Percentiles rank a stretch among this genome's conserved stretches.
phyloP scores from a whole-genome alignment of 176 grass and related monocot species.

The Themeda triandra region DNA sequence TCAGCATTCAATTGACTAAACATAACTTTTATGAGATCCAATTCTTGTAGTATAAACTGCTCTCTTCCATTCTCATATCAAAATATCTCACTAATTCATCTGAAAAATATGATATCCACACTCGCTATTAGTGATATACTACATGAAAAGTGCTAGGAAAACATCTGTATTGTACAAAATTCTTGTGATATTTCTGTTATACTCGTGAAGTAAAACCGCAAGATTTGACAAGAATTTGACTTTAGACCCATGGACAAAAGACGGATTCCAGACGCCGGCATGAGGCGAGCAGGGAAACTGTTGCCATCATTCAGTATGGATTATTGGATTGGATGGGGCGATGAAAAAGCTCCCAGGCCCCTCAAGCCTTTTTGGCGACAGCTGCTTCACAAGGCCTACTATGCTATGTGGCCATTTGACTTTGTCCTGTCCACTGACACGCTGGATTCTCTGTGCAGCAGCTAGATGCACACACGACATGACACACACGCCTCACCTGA shows the following conservation, averaged over 20 bases:
- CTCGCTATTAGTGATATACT: not conserved
- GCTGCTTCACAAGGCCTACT: slow-evolving; percentile 40
- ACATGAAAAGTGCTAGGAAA: not conserved
- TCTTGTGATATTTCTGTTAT: not conserved
- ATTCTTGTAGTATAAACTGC: no score
- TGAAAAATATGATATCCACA: no score
- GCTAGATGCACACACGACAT: not conserved
- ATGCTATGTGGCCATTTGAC: slow-evolving; percentile 37
- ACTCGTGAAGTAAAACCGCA: not conserved
- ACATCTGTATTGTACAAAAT: not conserved
- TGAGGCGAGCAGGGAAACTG: slow-evolving; percentile 8
- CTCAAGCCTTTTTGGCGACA: slow-evolving; percentile 25
- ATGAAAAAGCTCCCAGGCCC: not conserved
- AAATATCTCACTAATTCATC: not conserved
- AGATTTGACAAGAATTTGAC: not conserved
- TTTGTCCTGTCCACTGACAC: not conserved
- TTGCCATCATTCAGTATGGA: not conserved
- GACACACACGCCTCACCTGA: not conserved
- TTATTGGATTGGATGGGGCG: not conserved
- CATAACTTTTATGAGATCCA: no score
- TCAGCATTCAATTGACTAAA: not conserved
- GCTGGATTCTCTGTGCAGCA: slow-evolving; percentile 25
- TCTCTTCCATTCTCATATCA: no score
- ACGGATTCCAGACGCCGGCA: not conserved
- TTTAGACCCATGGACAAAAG: not conserved